phyloP scores from a whole-genome alignment of 192 early-diverging fungal genomes.

The Chytriomyces confervae region DNA sequence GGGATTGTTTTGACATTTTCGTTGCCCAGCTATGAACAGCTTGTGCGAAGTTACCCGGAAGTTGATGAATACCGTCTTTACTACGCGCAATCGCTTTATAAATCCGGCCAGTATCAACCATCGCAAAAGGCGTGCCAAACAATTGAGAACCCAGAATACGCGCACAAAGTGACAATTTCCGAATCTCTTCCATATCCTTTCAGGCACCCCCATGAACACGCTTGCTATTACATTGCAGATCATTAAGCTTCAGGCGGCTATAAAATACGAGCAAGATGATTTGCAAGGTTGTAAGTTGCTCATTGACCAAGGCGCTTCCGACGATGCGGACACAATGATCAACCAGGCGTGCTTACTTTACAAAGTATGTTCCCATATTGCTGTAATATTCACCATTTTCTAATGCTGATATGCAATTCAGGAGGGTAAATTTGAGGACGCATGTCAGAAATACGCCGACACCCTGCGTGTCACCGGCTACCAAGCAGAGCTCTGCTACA shows the following conservation, averaged over 20 bases:
- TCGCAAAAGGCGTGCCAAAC: slow-evolving; percentile 58
- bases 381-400: neutral
- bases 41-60: slow-evolving; percentile 55
- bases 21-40: slow-evolving; percentile 60
- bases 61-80: slow-evolving; percentile 59
- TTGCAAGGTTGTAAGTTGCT: slow-evolving; percentile 59
- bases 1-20: neutral
- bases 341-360: slow-evolving; percentile 64
- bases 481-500: slow-evolving; percentile 60
- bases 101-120: slow-evolving; percentile 60
- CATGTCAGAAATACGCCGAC: slow-evolving; percentile 55
- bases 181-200: no score
- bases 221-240: slow-evolving; percentile 37
- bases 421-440: slow-evolving; percentile 67
- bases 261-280: slow-evolving; percentile 66
- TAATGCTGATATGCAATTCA: slow-evolving; percentile 7
- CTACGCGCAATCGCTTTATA: slow-evolving; percentile 63
- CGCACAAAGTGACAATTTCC: slow-evolving; percentile 43
- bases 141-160: slow-evolving; percentile 52
- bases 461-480: slow-evolving; percentile 60
- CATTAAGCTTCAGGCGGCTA: slow-evolving; percentile 63
- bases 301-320: slow-evolving; percentile 55
- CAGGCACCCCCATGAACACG: neutral
- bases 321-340: slow-evolving; percentile 62
- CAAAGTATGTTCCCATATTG: slow-evolving; percentile 46